These are phyloP conservation scores for Colletotrichum spinosum DNA, from an alignment of 2,329 filamentous ascomycete species.

Conservation along the genomic window DNA sequence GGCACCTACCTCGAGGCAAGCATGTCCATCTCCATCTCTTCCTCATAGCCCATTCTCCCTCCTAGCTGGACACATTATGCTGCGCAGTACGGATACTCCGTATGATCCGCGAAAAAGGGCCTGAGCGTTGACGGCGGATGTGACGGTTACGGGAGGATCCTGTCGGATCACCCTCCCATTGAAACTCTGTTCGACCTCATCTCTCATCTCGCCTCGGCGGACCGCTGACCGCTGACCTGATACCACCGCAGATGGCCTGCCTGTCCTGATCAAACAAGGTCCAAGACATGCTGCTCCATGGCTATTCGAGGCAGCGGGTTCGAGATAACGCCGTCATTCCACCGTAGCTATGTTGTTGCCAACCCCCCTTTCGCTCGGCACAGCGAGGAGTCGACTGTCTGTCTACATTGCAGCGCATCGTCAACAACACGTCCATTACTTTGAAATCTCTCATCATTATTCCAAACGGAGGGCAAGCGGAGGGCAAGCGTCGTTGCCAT, in stretches of 20 bases:
- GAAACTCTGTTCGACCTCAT: background rate
- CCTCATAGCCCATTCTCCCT: constrained; percentile 10
- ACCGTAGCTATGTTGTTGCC: background rate
- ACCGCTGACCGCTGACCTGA: background rate
- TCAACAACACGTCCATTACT: too few species aligned
- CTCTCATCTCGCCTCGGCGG: background rate
- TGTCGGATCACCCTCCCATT: background rate
- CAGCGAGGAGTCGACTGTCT: too few species aligned
- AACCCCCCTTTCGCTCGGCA: too few species aligned
- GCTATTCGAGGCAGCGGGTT: background rate
- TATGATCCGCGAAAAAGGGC: background rate
- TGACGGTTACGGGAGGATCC: background rate
- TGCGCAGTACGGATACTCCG: too few species aligned
- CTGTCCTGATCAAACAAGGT: background rate
- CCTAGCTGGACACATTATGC: background rate
- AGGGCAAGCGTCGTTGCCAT: too few species aligned
- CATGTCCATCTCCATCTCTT: background rate
- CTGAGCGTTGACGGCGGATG: background rate
- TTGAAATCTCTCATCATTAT: too few species aligned
- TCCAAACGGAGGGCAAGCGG: too few species aligned
- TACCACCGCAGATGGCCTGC: background rate
- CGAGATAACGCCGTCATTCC: background rate
- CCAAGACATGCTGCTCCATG: constrained; percentile 11
- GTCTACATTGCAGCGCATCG: too few species aligned
- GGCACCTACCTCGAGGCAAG: background rate